Evolutionary conservation across 1,284 basidiomycete species (phyloP), one percentile per base, ranked within the genome.

Genomic region (Cutaneotrichosporon cavernicola): DNA sequence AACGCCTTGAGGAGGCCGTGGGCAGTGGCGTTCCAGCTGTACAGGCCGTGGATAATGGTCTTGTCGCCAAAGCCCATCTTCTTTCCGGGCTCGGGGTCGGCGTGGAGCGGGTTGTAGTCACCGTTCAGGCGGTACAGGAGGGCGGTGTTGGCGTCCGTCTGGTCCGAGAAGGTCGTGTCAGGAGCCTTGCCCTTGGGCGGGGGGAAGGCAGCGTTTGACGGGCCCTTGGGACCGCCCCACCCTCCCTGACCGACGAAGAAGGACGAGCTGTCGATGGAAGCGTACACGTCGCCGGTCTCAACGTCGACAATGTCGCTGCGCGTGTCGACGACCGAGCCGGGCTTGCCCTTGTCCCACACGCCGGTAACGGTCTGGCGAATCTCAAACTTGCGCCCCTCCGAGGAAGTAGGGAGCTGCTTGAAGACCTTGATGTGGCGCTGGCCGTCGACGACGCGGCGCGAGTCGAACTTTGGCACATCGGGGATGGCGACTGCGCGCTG

Each of bases 61-160:
- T 64, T 63, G 53, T 63, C 65, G 57, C 65, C 65, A 26, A 67
- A 67, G 57, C 65, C 65, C 65, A 67, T 67, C 65, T 67, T 58
- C 60, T 64, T 58, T 46, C 65, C 65, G 11, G 65, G 65, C 65
- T 67, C 65, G n/a, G 65, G 65, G 21, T 63, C 64, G 7, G 65
- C 65, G 63, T 67, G 65, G 9, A 67, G 65, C 16, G 65, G 65
- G 65, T 67, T 67, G 65, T 67, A 67, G 65, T 67, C 65, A 40
- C 65, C 65, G 63, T 67, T 67, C 22, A 67, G 63, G 58, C 65
- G 65, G 58, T 67, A 67, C 31, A 67, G 65, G 40, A 67, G 62
- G 13, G 65, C 62, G 1, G 65, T 67, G 58, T 67, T 52, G 34
- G 50, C 47, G 38, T 58, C 61, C 7, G 65, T 67, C 65, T 67